Evolutionary conservation across 2,329 filamentous ascomycete species (phyloP), one percentile per base, ranked within the genome.

Genomic region (Fusarium sp.): DNA sequence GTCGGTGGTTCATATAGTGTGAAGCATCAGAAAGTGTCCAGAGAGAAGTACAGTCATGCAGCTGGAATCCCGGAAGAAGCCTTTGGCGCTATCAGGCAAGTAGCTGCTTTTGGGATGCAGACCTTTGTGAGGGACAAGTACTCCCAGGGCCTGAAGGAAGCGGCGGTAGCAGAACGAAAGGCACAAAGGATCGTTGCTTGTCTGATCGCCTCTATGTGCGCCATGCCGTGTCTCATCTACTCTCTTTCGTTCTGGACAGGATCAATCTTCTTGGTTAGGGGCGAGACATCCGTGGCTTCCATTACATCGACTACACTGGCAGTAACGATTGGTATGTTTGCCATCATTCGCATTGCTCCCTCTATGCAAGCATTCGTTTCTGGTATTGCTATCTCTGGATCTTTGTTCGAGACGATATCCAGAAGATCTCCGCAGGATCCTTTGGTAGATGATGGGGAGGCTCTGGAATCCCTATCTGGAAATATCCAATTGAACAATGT

Each of bases 201-300:
- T 4, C 86, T 88, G 11, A 83, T 87, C 49, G 87, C 97, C 19
- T 79, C 97, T 37, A 96, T 89, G 11, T 92, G 94, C 62, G 83
- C 94, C 76, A 88, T 97, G 58, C 45, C 58, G 3, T 62, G 45
- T 44, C 46, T 62, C 37, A 52, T 41, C 46, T 49, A 62, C 37
- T 37, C 59, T 8, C 42, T 62, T 7, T 44, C 59, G 3, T 62
- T 62, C 19, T 62, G 59, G 59, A 58, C 54, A 4, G 59, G 59
- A 84, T 86, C 91, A 39, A 89, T 95, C 74, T 91, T 97, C 42
- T 94, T 97, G 73, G 91, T 89, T 1, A 91, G 88, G 11, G 90
- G 88, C n/a, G 83, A 94, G 26, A 46, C 42, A n/a, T 21, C 50
- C 1, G 37, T 53, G 4, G 9, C 50, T 23, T 14, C 50, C n/a